A percentile compares a stretch with the other conserved stretches of the same genome.
Evolutionary conservation across 306 rosid species (phyloP).

Genomic region (Urtica urens): DNA sequence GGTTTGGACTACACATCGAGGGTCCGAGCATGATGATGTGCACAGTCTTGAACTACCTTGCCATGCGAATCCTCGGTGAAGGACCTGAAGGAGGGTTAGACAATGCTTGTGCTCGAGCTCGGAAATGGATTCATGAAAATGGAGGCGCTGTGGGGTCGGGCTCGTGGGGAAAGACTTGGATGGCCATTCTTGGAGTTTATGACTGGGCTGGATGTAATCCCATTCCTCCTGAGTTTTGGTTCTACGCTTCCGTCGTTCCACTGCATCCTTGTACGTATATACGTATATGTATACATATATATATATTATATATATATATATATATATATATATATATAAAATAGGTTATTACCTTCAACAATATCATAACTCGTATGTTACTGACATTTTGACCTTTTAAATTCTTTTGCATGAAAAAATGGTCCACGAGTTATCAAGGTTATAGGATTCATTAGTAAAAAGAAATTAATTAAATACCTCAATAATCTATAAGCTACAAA

Average conservation of each 20-base stretch:
- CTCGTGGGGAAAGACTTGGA: slow-evolving; percentile 79
- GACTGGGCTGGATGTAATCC: slow-evolving; percentile 80
- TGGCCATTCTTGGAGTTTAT: slow-evolving; percentile 31
- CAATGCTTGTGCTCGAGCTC: slow-evolving; percentile 46
- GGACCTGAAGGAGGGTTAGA: slow-evolving; percentile 43
- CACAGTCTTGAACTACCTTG: slow-evolving; percentile 42
- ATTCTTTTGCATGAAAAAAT: too few relatives aligned
- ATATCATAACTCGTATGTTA: too few relatives aligned
- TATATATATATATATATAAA: neutral
- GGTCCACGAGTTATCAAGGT: too few relatives aligned
- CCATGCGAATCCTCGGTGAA: slow-evolving; percentile 59
- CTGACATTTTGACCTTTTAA: too few relatives aligned
- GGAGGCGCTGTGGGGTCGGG: slow-evolving; percentile 37
- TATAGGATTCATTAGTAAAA: too few relatives aligned
- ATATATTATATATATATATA: neutral
- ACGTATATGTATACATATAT: too few relatives aligned
- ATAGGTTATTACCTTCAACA: too few relatives aligned
- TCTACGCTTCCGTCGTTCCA: slow-evolving; percentile 9
- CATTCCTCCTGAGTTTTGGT: slow-evolving; percentile 88
- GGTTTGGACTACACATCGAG: slow-evolving; percentile 64
- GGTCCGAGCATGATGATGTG: slow-evolving; percentile 70
- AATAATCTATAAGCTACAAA: too few relatives aligned
- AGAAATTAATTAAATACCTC: too few relatives aligned
- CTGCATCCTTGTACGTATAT: slow-evolving; percentile 5
- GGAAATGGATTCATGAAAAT: slow-evolving; percentile 49